Percentiles rank a stretch among this genome's conserved stretches.
Evolutionary conservation across 2,329 filamentous ascomycete genomes (phyloP).

Genomic region (Elsinoe perseae): DNA sequence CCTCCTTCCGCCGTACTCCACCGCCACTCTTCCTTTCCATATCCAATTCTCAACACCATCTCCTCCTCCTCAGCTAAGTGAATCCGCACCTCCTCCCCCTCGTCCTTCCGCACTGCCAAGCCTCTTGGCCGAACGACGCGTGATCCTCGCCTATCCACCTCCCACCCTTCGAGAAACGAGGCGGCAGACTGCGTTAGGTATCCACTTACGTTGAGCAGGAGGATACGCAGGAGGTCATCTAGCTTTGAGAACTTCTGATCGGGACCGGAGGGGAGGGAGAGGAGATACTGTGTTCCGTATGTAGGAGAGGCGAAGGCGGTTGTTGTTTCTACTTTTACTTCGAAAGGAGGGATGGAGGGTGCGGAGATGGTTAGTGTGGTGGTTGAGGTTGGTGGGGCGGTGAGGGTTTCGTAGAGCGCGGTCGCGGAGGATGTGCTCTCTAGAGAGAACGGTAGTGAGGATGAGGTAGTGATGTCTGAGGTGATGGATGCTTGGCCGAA

Average conservation of each 20-base stretch:
- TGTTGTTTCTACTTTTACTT: neutral
- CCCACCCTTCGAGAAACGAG: neutral
- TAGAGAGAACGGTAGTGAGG: neutral
- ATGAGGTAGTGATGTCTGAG: neutral
- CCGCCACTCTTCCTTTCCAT: neutral
- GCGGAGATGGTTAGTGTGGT: neutral
- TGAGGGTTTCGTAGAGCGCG: neutral
- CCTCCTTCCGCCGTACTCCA: neutral
- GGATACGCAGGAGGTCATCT: neutral
- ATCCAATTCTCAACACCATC: neutral
- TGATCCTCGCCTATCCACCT: neutral
- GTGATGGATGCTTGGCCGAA: constrained; percentile 21
- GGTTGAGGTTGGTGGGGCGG: neutral
- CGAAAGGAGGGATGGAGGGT: neutral
- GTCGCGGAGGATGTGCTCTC: neutral
- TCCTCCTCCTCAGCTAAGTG: neutral
- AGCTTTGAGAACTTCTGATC: neutral
- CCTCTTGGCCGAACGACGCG: neutral
- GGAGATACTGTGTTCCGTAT: neutral
- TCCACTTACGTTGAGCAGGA: neutral
- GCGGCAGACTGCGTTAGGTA: neutral
- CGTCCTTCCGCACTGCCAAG: neutral
- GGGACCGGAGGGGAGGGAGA: neutral
- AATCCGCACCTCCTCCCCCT: neutral
- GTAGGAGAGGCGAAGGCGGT: neutral